These are phyloP conservation scores for Xylaria sp. DNA, from an alignment of 2,329 filamentous ascomycete genomes.

Conservation along the genomic window DNA sequence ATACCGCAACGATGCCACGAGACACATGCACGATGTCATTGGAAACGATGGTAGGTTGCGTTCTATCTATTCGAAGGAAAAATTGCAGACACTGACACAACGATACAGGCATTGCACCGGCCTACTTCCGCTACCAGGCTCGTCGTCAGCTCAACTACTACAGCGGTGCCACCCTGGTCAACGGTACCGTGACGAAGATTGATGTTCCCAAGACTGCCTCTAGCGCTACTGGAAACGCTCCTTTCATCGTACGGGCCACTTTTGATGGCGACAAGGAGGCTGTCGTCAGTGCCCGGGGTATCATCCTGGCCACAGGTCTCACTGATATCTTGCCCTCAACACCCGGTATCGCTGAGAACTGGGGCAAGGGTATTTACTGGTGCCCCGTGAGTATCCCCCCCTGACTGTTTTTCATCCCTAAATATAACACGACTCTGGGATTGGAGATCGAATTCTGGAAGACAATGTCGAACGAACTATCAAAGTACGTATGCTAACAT, in stretches of 20 bases:
- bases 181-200: constrained; percentile 48
- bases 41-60: constrained; percentile 48
- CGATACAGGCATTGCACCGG: constrained; percentile 45
- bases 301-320: constrained; percentile 55
- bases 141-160: constrained; percentile 50
- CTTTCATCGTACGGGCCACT: constrained; percentile 41
- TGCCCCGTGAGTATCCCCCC: constrained; percentile 38
- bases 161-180: constrained; percentile 43
- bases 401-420: not conserved
- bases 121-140: constrained; percentile 49
- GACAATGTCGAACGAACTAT: not conserved
- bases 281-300: constrained; percentile 44
- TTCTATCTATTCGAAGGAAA: not conserved
- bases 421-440: not conserved
- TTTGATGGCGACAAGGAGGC: constrained; percentile 24
- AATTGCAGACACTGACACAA: constrained; percentile 3
- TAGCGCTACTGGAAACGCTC: constrained; percentile 20
- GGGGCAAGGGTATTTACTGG: constrained; percentile 57
- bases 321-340: constrained; percentile 50
- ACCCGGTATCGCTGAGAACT: constrained; percentile 50
- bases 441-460: not conserved
- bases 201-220: constrained; percentile 21
- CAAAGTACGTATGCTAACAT: not conserved
- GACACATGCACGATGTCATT: constrained; percentile 57
- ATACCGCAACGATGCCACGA: constrained; percentile 52